Base-by-base conservation (phyloP, 352 stramenopile species). In the Globisporangium cystogenes region DNA sequence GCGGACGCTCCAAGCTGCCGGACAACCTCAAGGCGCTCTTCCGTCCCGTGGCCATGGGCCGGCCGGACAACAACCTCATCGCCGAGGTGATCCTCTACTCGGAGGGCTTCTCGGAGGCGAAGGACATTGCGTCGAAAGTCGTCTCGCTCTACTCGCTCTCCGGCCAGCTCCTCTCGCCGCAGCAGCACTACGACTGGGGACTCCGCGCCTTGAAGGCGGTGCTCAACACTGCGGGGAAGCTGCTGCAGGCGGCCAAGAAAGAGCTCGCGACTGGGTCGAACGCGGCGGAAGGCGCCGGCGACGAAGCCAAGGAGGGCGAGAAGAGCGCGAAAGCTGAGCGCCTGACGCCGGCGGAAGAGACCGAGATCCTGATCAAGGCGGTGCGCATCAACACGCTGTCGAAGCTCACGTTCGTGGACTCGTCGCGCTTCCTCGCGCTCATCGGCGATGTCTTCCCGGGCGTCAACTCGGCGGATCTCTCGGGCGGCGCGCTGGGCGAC, bases 21-120 rank as follows among this genome's bases (percentile, higher is more conserved):
- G 91, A 98, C 60, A 98, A 98, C 63, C 68, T 98, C 8, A 98
- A 98, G 42, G 89, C 90, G 7, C 72, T 98, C 3, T 98, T 98
- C 56, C 68, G 94, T n/a, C 90, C 93, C 14, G 83, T 98, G 12
- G 87, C 94, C 14, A 98, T 98, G 93, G 85, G 79, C 0, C 50
- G 74, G 1, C 93, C 93, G 0, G 92, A 98, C 56, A 97, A 97
- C 54, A 94, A 97, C 43, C 76, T 97, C 23, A 98, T 98, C 29
- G 91, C 91, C 0, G 87, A 98, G 58, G 90, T 98, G 15, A 96
- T 96, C 27, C 60, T 98, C 15, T 93, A 92, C 53, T 88, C 82
- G 0, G 90, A 98, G 53, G 93, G 93, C 0, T 98, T 98, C 57
- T 74, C 56, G 4, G 76, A 93, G 7, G 90, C 88, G 7, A 96